Conservation (phyloP, 1,139 yeast genomes). For the Arxiozyma heterogenica region DNA sequence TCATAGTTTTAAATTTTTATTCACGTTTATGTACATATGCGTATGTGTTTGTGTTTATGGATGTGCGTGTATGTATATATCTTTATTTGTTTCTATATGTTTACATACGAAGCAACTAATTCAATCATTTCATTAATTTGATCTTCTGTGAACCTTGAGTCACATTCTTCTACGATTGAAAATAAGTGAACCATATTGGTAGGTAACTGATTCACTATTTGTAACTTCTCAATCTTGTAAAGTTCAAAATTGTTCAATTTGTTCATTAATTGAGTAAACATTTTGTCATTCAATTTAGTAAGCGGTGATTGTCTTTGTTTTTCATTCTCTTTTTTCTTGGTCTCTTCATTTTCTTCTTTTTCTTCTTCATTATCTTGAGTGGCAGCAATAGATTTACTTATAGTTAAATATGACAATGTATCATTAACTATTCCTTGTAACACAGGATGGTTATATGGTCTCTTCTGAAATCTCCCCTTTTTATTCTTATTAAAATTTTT, state of each 20-base stretch:
- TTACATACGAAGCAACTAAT: constrained; percentile 4
- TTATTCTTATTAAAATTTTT: constrained; percentile 28
- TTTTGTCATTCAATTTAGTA: constrained; percentile 30
- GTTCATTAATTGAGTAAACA: constrained; percentile 45
- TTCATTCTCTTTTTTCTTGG: constrained; percentile 10
- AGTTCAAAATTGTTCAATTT: constrained; percentile 47
- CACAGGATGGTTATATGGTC: constrained; percentile 34
- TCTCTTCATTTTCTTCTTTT: constrained; percentile 8
- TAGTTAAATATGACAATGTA: constrained; percentile 32
- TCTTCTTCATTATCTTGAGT: constrained; percentile 15
- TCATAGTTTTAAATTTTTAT: too few relatives aligned
- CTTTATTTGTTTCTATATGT: not conserved
- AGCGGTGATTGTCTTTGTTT: constrained; percentile 13
- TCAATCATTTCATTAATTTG: constrained; percentile 42
- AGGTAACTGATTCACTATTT: constrained; percentile 74
- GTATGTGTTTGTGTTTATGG: too few relatives aligned
- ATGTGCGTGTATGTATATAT: not conserved
- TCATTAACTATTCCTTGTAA: constrained; percentile 67
- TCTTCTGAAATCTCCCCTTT: constrained; percentile 11
- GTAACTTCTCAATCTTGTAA: constrained; percentile 78
- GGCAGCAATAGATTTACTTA: constrained; percentile 22
- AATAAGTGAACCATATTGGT: constrained; percentile 68
- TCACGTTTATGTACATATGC: too few relatives aligned
- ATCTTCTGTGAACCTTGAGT: constrained; percentile 61
- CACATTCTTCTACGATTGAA: constrained; percentile 85